Evolutionary conservation across 73 alveolate genomes (phyloP), one percentile per base, ranked within the genome.

Genomic region (Paramecium bursaria): DNA sequence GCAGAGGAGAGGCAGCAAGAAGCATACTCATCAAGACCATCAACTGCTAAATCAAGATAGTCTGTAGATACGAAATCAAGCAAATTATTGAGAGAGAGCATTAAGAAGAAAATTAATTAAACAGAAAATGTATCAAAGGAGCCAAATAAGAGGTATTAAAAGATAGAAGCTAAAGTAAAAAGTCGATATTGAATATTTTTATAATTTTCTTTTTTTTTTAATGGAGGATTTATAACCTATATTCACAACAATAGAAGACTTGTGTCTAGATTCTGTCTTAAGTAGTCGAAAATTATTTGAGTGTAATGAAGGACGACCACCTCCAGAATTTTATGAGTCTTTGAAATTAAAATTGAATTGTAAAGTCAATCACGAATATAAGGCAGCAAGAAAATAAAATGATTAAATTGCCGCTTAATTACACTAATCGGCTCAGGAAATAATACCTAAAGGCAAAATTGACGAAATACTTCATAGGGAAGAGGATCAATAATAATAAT

Each of bases 281-380:
- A 54, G 60, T 42, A 29, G 79, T 4, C 51, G 46, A 42, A 79
- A 79, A 44, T 42, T 79, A 50, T 79, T 79, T 46, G 26, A 53
- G 35, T 31, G 79, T 21, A 26, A 79, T 14, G 46, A 53, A 46
- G 89, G 89, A 10, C 30, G 46, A 31, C 60, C 50, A 21, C 74
- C 39, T 15, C 85, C 85, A 30, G 89, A 79, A 53, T 79, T 79
- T 42, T 53, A 53, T 55, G 89, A 79, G 46, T 39, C 85, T 25
- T 42, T 73, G 2, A 79, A 73, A 54, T 39, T 79, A 4, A 79
- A 79, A 79, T 53, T 79, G 35, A 27, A 79, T 48, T 50, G 60
- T n/a, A 79, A 79, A 73, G 48, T 79, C 31, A 79, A 79, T 79
- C 50, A 79, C 46, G 89, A 79, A 23, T 79, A 79, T 46, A 25